phyloP scores from a whole-genome alignment of 2,329 filamentous ascomycete genomes.

The Biscogniauxia sp. region DNA sequence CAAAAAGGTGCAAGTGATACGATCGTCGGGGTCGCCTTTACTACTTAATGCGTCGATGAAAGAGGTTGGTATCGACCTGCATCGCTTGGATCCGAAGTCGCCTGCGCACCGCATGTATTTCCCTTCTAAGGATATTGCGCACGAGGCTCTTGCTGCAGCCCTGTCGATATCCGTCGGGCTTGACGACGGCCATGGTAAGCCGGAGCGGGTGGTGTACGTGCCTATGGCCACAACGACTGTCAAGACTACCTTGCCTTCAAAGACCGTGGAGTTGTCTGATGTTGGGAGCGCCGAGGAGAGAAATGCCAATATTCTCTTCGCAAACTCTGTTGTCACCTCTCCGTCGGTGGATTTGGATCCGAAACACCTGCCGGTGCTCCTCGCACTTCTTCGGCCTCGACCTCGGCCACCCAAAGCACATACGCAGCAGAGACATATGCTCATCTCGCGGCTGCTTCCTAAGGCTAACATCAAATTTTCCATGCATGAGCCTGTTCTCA shows the following conservation, averaged over 20 bases:
- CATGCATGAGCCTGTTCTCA: slow-evolving; percentile 90
- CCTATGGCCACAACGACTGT: slow-evolving; percentile 97
- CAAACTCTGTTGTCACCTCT: slow-evolving; percentile 93
- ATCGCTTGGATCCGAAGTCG: slow-evolving; percentile 87
- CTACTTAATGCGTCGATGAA: slow-evolving; percentile 91
- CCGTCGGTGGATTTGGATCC: slow-evolving; percentile 92
- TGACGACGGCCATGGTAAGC: slow-evolving; percentile 82
- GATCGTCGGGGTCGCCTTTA: slow-evolving; percentile 66
- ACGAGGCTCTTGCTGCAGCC: slow-evolving; percentile 88
- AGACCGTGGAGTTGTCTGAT: slow-evolving; percentile 78
- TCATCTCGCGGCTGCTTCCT: slow-evolving; percentile 87
- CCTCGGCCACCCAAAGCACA: slow-evolving; percentile 40
- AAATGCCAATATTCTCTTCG: slow-evolving; percentile 94
- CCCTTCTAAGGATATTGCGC: slow-evolving; percentile 84
- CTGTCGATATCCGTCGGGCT: slow-evolving; percentile 90
- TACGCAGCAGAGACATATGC: slow-evolving; percentile 55
- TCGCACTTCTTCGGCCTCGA: slow-evolving; percentile 68
- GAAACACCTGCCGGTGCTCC: slow-evolving; percentile 80
- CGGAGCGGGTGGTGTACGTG: slow-evolving; percentile 85
- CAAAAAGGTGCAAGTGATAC: slow-evolving; percentile 70
- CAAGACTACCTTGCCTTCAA: slow-evolving; percentile 90
- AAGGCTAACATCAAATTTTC: slow-evolving; percentile 95
- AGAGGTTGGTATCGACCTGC: slow-evolving; percentile 88
- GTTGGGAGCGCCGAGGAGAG: slow-evolving; percentile 74
- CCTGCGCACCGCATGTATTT: slow-evolving; percentile 99